These are phyloP conservation scores for Alternaria atra DNA, from an alignment of 2,329 filamentous ascomycete species.

Conservation along the genomic window DNA sequence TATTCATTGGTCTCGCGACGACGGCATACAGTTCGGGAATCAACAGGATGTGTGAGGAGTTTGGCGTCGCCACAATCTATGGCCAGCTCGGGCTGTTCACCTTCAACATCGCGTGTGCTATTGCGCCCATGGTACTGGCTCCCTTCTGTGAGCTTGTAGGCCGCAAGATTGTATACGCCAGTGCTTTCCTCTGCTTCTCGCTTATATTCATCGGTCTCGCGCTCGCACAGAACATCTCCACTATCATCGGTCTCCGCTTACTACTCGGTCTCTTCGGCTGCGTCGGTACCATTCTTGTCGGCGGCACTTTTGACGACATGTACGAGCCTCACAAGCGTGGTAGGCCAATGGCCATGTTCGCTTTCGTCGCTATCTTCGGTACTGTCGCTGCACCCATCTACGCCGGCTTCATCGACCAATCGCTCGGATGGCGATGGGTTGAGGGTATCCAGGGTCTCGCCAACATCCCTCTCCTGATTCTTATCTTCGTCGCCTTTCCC, in stretches of 20 bases:
- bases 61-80: slow-evolving; percentile 32
- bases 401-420: slow-evolving; percentile 63
- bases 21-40: slow-evolving; percentile 41
- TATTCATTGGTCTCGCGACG: slow-evolving; percentile 39
- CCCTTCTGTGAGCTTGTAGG: slow-evolving; percentile 40
- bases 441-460: slow-evolving; percentile 63
- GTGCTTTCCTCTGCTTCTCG: slow-evolving; percentile 37
- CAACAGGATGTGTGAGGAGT: slow-evolving; percentile 38
- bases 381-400: slow-evolving; percentile 64
- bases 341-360: slow-evolving; percentile 42
- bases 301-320: slow-evolving; percentile 42
- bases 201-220: slow-evolving; percentile 40
- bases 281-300: slow-evolving; percentile 40
- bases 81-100: slow-evolving; percentile 39
- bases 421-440: slow-evolving; percentile 64
- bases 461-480: slow-evolving; percentile 60
- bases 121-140: slow-evolving; percentile 38
- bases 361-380: slow-evolving; percentile 48
- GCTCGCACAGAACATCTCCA: slow-evolving; percentile 32
- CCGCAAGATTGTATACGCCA: slow-evolving; percentile 37
- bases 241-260: slow-evolving; percentile 39
- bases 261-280: slow-evolving; percentile 39
- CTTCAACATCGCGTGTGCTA: slow-evolving; percentile 40
- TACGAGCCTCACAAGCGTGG: slow-evolving; percentile 39
- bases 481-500: slow-evolving; percentile 55